Evolutionary conservation across 305 asterid genomes (phyloP).

Genomic region (Stenogyne calaminthoides): DNA sequence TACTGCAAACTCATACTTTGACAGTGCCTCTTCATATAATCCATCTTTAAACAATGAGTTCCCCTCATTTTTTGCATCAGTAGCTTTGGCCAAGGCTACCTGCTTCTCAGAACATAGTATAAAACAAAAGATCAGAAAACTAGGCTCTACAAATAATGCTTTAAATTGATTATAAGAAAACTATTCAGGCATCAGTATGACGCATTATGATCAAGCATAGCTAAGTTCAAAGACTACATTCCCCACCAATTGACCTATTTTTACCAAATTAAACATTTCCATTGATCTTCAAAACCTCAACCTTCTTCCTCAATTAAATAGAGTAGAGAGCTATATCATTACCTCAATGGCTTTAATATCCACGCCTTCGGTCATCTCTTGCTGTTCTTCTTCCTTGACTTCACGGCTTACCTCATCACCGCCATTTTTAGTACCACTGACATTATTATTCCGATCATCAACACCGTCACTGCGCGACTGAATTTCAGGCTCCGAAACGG

Average conservation of each 20-base stretch:
- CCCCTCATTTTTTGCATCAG: conserved; percentile 77
- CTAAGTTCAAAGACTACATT: conserved; percentile 10
- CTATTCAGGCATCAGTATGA: neutral
- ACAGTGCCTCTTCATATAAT: conserved; percentile 68
- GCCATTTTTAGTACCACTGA: conserved; percentile 20
- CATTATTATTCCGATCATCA: conserved; percentile 18
- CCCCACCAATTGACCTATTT: conserved; percentile 8
- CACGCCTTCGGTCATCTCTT: conserved; percentile 28
- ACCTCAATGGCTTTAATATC: conserved; percentile 47
- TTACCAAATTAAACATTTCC: neutral
- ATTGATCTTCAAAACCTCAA: neutral
- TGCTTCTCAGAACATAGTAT: conserved; percentile 41
- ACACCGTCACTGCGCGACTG: conserved; percentile 17
- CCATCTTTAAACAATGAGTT: conserved; percentile 71
- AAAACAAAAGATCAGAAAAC: conserved; percentile 14
- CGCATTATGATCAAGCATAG: conserved; percentile 2
- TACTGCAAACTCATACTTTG: conserved; percentile 79
- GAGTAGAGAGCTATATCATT: conserved; percentile 3
- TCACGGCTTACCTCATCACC: conserved; percentile 32
- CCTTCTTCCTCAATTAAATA: neutral
- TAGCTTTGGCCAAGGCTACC: conserved; percentile 66
- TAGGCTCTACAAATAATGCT: neutral
- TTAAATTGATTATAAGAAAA: neutral
- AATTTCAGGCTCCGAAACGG: conserved; percentile 34
- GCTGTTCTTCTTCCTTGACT: conserved; percentile 31